These are phyloP conservation scores for Trichoderma harzianum DNA, from an alignment of 2,329 filamentous ascomycete genomes.

Conservation along the genomic window DNA sequence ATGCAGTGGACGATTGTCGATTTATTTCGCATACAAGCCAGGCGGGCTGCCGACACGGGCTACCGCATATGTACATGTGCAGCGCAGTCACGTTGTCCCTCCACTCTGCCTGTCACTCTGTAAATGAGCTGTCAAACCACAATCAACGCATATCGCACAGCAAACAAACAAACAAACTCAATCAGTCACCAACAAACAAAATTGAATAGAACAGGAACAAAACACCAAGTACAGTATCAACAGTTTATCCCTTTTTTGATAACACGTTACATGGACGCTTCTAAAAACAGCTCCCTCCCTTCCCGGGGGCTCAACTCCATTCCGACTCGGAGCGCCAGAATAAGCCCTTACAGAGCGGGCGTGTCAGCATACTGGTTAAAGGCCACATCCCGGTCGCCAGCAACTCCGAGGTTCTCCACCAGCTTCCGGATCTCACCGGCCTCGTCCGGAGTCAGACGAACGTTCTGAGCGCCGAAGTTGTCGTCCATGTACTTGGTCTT, in stretches of 20 bases:
- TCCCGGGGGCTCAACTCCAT: not conserved
- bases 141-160: not conserved
- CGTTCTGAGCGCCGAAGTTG: slow-evolving; percentile 37
- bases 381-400: not conserved
- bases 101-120: not conserved
- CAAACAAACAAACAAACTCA: not conserved
- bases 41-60: slow-evolving; percentile 1
- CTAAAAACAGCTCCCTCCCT: not conserved
- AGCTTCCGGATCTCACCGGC: slow-evolving; percentile 3
- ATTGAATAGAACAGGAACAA: too few species aligned
- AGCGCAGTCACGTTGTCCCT: not conserved
- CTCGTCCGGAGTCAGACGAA: slow-evolving; percentile 26
- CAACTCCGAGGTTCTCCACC: slow-evolving; percentile 9
- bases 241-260: not conserved
- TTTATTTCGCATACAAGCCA: not conserved
- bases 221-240: too few species aligned
- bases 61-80: not conserved
- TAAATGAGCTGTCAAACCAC: not conserved
- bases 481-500: slow-evolving; percentile 46
- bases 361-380: slow-evolving; percentile 7
- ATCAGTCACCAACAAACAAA: too few species aligned
- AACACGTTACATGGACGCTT: not conserved
- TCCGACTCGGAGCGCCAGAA: not conserved
- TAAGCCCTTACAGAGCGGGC: not conserved
- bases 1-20: not conserved